phyloP scores from a whole-genome alignment of 1,284 basidiomycete species.

The Apiotrichum brassicae region DNA sequence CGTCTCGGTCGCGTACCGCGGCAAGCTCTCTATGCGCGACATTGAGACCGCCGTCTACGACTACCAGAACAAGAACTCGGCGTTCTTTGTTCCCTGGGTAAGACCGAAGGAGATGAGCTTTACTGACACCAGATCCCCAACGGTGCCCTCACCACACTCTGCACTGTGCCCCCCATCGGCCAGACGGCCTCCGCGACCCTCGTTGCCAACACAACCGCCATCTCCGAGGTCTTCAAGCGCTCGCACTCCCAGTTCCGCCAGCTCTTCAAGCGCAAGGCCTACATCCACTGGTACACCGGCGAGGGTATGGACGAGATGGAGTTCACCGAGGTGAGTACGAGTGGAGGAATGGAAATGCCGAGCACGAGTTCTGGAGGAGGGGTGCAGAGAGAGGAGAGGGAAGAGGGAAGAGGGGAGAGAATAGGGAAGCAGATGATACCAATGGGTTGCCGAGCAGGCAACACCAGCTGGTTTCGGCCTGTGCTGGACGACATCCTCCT shows the following conservation, averaged over 20 bases:
- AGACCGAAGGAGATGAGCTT: background rate
- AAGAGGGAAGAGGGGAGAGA: too few relatives aligned
- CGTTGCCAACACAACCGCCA: constrained; percentile 75
- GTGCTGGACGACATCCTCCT: too few relatives aligned
- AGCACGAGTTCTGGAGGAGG: too few relatives aligned
- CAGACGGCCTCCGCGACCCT: constrained; percentile 70
- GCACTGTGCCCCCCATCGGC: constrained; percentile 75
- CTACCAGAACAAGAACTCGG: constrained; percentile 43
- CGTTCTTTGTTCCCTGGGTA: constrained; percentile 36
- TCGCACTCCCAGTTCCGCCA: constrained; percentile 64
- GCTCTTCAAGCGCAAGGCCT: constrained; percentile 88
- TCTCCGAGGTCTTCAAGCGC: constrained; percentile 77
- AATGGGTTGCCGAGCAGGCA: too few relatives aligned
- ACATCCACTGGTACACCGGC: constrained; percentile 81
- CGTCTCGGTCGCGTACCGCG: constrained; percentile 40
- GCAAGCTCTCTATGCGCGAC: constrained; percentile 41
- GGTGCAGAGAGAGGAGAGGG: too few relatives aligned
- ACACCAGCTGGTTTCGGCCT: too few relatives aligned
- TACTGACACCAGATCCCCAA: constrained; percentile 28
- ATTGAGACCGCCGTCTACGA: constrained; percentile 39
- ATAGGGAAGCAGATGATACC: too few relatives aligned
- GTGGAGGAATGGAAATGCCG: too few relatives aligned
- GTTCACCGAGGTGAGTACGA: constrained; percentile 60
- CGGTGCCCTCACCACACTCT: constrained; percentile 52
- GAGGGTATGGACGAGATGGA: constrained; percentile 92